These are phyloP conservation scores for Cryptosporidium ubiquitum DNA, from an alignment of 169 alveolate genomes.

Conservation along the genomic window DNA sequence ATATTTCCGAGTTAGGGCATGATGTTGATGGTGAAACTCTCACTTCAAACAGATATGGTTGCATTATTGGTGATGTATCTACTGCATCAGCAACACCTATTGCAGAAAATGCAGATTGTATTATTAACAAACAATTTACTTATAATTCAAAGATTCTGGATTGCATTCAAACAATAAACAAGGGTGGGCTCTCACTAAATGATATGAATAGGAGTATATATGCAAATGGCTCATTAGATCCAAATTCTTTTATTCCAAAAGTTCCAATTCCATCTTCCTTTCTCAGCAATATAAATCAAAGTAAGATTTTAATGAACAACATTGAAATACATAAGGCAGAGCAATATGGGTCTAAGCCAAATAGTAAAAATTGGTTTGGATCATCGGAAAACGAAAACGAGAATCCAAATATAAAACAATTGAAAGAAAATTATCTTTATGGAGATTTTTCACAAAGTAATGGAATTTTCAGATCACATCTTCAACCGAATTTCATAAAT, in stretches of 20 bases:
- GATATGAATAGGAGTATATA: slow-evolving; percentile 7
- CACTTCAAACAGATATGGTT: slow-evolving; percentile 26
- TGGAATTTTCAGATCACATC: slow-evolving; percentile 15
- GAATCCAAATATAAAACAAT: slow-evolving; percentile 26
- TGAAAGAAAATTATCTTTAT: slow-evolving; percentile 5
- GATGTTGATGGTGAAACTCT: slow-evolving; percentile 45
- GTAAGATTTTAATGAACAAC: neutral
- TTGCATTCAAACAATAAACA: slow-evolving; percentile 38
- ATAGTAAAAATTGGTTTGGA: slow-evolving; percentile 14
- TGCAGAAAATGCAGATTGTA: slow-evolving; percentile 21
- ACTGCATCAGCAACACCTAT: slow-evolving; percentile 74
- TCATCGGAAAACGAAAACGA: slow-evolving; percentile 35
- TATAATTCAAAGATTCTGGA: slow-evolving; percentile 47
- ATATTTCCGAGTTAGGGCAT: slow-evolving; percentile 37
- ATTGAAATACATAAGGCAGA: slow-evolving; percentile 12
- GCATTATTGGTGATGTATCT: slow-evolving; percentile 63
- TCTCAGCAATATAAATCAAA: slow-evolving; percentile 4
- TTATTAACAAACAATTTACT: slow-evolving; percentile 22
- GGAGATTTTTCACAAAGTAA: slow-evolving; percentile 43
- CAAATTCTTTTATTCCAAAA: slow-evolving; percentile 13
- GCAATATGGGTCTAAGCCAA: neutral
- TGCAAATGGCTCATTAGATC: slow-evolving; percentile 4
- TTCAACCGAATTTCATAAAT: slow-evolving; percentile 34
- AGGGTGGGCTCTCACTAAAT: slow-evolving; percentile 1
- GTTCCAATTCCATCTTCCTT: slow-evolving; percentile 22